These are phyloP conservation scores for Globisporangium spiculum DNA, from an alignment of 352 stramenopile genomes.

Conservation along the genomic window DNA sequence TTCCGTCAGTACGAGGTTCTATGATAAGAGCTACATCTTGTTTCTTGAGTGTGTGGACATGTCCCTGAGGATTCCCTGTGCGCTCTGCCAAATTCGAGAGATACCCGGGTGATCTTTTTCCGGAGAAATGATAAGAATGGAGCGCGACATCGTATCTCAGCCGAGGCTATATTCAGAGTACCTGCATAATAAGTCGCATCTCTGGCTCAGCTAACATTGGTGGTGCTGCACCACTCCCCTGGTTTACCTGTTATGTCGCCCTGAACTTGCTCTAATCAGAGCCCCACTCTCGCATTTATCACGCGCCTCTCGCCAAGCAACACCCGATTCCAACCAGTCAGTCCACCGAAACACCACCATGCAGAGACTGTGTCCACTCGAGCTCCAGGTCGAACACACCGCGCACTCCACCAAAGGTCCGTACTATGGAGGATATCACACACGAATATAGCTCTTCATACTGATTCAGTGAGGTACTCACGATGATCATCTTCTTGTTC, in stretches of 20 bases:
- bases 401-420: slow-evolving; percentile 12
- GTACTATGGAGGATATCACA: background rate
- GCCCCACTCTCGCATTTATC: background rate
- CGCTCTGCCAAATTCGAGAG: background rate
- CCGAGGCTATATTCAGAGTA: background rate
- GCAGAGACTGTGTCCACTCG: slow-evolving; percentile 16
- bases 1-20: no score
- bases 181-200: background rate
- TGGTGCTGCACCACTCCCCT: background rate
- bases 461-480: background rate
- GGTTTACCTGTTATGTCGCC: background rate
- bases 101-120: background rate
- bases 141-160: background rate
- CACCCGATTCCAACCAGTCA: background rate
- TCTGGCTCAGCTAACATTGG: background rate
- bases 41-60: background rate
- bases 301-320: background rate
- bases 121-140: background rate
- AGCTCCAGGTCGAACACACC: slow-evolving; percentile 13
- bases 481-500: background rate
- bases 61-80: background rate
- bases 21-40: no score
- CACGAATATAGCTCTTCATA: background rate
- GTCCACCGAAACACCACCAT: slow-evolving; percentile 4
- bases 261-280: background rate